phyloP scores from a whole-genome alignment of 1,284 basidiomycete genomes.

The Inonotus obliquus region DNA sequence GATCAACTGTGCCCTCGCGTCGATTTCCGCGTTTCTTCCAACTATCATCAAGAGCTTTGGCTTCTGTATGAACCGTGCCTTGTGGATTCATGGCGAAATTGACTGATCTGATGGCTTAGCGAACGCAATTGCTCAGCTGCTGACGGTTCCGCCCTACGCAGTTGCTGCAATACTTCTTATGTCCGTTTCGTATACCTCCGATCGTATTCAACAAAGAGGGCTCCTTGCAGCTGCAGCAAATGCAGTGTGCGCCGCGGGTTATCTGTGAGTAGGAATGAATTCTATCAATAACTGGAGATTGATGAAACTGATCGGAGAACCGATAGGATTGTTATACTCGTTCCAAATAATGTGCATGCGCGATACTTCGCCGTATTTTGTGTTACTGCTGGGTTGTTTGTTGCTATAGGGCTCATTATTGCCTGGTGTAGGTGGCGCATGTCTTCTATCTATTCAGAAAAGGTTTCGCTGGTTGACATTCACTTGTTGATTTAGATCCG shows the following conservation, averaged over 20 bases:
- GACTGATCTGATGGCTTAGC: slow-evolving; percentile 28
- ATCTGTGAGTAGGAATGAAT: slow-evolving; percentile 42
- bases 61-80: slow-evolving; percentile 36
- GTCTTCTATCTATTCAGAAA: slow-evolving; percentile 1
- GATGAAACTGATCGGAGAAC: background rate
- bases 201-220: slow-evolving; percentile 69
- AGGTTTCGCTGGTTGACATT: background rate
- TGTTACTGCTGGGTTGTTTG: slow-evolving; percentile 64
- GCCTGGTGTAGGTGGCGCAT: slow-evolving; percentile 74
- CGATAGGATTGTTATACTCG: slow-evolving; percentile 40
- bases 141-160: slow-evolving; percentile 82
- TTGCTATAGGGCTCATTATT: slow-evolving; percentile 59
- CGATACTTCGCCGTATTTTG: slow-evolving; percentile 69
- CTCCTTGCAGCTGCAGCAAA: slow-evolving; percentile 47
- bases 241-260: slow-evolving; percentile 56
- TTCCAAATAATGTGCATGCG: slow-evolving; percentile 41
- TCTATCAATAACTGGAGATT: background rate
- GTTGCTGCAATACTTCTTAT: slow-evolving; percentile 66
- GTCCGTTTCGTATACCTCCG: slow-evolving; percentile 62
- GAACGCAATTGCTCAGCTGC: slow-evolving; percentile 53
- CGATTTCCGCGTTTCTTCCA: slow-evolving; percentile 79
- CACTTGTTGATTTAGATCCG: slow-evolving; percentile 38
- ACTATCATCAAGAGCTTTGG: slow-evolving; percentile 77
- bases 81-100: background rate
- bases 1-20: slow-evolving; percentile 73